A percentile compares a stretch with the other conserved stretches of the same genome.
Conservation (phyloP, 1,139 yeast species). For the Hyphopichia pseudoburtonii region DNA sequence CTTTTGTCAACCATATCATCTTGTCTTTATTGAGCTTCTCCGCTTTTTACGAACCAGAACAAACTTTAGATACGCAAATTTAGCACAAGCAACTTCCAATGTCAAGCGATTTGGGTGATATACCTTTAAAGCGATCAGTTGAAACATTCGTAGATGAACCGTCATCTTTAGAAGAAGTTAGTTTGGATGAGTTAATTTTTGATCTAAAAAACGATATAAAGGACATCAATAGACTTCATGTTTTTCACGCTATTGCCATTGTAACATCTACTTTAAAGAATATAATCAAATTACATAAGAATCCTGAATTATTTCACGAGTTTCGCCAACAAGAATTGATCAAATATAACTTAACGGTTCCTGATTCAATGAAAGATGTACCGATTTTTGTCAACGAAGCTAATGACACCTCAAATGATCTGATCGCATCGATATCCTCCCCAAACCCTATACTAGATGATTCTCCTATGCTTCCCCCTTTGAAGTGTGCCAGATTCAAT, state of each 20-base stretch:
- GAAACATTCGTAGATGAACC: conserved; percentile 50
- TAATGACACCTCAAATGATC: neutral
- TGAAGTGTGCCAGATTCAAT: conserved; percentile 18
- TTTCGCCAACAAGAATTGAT: conserved; percentile 29
- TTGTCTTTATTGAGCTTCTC: no score
- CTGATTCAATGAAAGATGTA: no score
- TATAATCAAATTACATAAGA: conserved; percentile 31
- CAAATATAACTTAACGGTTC: conserved; percentile 13
- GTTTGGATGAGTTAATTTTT: conserved; percentile 34
- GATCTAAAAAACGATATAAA: conserved; percentile 32
- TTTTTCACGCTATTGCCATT: conserved; percentile 37
- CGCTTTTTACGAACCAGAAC: no score
- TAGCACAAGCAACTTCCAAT: no score
- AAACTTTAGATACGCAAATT: no score
- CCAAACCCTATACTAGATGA: conserved; percentile 6
- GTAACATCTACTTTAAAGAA: conserved; percentile 31
- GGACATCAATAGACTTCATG: conserved; percentile 35
- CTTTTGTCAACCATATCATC: no score
- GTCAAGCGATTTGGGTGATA: conserved; percentile 21
- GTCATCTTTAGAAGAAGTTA: conserved; percentile 31
- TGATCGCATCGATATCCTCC: neutral
- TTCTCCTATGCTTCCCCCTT: conserved; percentile 22
- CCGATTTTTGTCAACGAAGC: neutral
- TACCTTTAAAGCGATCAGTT: conserved; percentile 39
- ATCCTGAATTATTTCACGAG: conserved; percentile 22